These are phyloP conservation scores for Stylosanthes scabra DNA, from an alignment of 331 rosid species.

Conservation along the genomic window DNA sequence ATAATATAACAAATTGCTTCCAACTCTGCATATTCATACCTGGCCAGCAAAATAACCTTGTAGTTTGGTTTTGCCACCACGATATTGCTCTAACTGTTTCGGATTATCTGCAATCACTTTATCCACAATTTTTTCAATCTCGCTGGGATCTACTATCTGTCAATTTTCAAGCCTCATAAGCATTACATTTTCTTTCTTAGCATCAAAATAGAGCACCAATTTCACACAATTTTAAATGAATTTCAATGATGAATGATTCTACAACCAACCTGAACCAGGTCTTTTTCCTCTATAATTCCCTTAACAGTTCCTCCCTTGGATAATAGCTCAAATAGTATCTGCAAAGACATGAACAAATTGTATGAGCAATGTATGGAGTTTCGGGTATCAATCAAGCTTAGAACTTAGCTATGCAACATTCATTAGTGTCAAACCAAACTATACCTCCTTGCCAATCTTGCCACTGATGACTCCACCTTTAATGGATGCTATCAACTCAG, in stretches of 20 bases:
- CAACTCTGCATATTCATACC: constrained; percentile 52
- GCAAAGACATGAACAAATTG: constrained; percentile 40
- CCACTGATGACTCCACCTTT: constrained; percentile 83
- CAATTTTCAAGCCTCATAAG: constrained; percentile 41
- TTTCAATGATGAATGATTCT: constrained; percentile 2
- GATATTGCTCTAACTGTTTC: constrained; percentile 85
- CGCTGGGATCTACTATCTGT: constrained; percentile 82
- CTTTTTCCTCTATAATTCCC: constrained; percentile 76
- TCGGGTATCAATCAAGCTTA: not conserved
- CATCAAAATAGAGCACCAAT: constrained; percentile 1
- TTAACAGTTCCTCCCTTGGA: constrained; percentile 91
- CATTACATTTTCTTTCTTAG: constrained; percentile 17
- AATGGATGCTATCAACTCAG: constrained; percentile 83
- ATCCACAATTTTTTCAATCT: constrained; percentile 85
- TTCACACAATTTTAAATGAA: not conserved
- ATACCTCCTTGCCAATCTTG: constrained; percentile 95
- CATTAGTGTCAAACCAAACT: constrained; percentile 17
- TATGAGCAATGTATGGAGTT: constrained; percentile 14
- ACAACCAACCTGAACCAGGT: constrained; percentile 85
- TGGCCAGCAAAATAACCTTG: constrained; percentile 93
- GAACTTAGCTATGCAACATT: constrained; percentile 14
- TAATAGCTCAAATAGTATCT: constrained; percentile 87
- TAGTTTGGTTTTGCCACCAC: constrained; percentile 83
- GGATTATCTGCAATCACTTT: constrained; percentile 84
- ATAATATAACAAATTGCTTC: constrained; percentile 1